Conservation (phyloP, 345 rosid genomes). For the Rhizophora apiculata region DNA sequence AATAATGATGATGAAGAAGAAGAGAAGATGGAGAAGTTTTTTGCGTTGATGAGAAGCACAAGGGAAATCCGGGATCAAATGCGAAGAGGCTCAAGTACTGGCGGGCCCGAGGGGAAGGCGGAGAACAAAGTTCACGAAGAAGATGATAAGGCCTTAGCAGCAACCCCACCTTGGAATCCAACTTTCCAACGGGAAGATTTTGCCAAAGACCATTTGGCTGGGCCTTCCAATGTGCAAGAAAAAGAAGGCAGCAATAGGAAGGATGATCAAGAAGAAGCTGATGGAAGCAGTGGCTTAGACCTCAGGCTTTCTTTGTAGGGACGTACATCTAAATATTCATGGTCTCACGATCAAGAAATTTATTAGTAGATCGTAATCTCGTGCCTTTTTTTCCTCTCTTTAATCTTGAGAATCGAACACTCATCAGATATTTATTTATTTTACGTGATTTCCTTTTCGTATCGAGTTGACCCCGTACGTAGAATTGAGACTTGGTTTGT, state of each 20-base stretch:
- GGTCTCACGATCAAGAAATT: no score
- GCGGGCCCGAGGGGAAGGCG: background rate
- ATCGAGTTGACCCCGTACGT: no score
- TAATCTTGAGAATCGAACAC: no score
- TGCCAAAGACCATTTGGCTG: constrained; percentile 3
- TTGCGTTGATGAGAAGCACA: constrained; percentile 46
- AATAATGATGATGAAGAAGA: constrained; percentile 32
- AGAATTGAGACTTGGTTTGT: no score
- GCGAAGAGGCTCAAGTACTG: background rate
- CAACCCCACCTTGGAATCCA: constrained; percentile 32
- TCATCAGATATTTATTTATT: no score
- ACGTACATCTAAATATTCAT: no score
- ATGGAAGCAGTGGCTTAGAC: constrained; percentile 29
- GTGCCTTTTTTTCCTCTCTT: no score
- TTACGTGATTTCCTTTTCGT: no score
- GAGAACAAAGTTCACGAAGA: constrained; percentile 10
- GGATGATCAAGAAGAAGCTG: background rate
- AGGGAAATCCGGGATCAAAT: constrained; percentile 35
- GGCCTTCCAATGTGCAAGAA: constrained; percentile 10
- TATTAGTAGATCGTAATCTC: no score
- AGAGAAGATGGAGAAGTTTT: constrained; percentile 54
- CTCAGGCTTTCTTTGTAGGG: constrained; percentile 52
- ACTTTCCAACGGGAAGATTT: constrained; percentile 53
- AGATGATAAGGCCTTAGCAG: background rate
- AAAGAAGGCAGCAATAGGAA: background rate